A percentile compares a stretch with the other conserved stretches of the same genome.
Evolutionary conservation across 441 rosid species (phyloP).

Genomic region (Adansonia grandidieri): DNA sequence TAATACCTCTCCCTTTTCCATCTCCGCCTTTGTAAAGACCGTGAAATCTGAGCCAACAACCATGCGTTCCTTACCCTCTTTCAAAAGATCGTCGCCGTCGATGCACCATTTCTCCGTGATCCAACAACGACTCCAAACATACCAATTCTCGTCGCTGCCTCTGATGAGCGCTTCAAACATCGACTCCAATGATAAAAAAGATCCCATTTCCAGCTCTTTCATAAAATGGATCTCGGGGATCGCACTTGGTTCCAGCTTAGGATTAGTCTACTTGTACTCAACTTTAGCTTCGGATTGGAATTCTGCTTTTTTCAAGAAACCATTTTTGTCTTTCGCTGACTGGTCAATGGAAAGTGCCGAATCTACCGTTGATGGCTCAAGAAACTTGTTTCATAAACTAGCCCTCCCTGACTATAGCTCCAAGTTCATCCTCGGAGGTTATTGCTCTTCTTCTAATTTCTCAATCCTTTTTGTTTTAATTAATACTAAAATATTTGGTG

Average conservation of each 20-base stretch:
- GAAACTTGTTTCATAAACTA: constrained; percentile 47
- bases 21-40: neutral
- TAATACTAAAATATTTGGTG: neutral
- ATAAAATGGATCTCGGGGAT: constrained; percentile 56
- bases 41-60: neutral
- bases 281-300: constrained; percentile 33
- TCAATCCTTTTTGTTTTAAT: neutral
- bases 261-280: constrained; percentile 49
- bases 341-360: constrained; percentile 42
- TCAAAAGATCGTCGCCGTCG: constrained; percentile 46
- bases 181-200: constrained; percentile 24
- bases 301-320: constrained; percentile 34
- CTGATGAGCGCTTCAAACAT: constrained; percentile 24
- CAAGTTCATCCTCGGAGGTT: constrained; percentile 66
- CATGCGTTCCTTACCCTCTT: constrained; percentile 27
- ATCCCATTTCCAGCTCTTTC: constrained; percentile 28
- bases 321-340: constrained; percentile 49
- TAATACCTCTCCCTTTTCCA: neutral
- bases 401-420: constrained; percentile 65
- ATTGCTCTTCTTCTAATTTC: neutral
- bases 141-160: constrained; percentile 46
- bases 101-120: constrained; percentile 36
- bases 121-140: constrained; percentile 51
- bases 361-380: constrained; percentile 33
- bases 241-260: constrained; percentile 56